Evolutionary conservation across 1,139 yeast genomes (phyloP).

Genomic region (Blastobotrys arbuscula): DNA sequence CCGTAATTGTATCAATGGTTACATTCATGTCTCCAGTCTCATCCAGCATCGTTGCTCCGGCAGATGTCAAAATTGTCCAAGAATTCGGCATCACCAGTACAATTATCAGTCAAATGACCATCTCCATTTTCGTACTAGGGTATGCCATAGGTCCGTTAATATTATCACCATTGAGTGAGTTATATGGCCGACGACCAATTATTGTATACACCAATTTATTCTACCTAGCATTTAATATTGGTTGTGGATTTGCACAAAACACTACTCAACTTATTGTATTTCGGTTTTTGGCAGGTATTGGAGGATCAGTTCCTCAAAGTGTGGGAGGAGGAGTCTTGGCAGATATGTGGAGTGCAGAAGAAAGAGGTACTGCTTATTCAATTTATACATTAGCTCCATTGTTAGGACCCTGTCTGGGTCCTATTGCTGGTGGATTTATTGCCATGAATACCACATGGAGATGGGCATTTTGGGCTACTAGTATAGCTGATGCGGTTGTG

Average conservation of each 20-base stretch:
- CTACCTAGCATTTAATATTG: constrained; percentile 69
- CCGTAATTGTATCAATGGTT: constrained; percentile 56
- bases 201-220: constrained; percentile 52
- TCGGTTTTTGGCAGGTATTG: constrained; percentile 83
- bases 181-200: constrained; percentile 80
- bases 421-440: constrained; percentile 84
- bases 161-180: constrained; percentile 89
- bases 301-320: constrained; percentile 76
- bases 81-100: constrained; percentile 56
- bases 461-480: constrained; percentile 79
- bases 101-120: constrained; percentile 75
- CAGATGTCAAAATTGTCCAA: constrained; percentile 54
- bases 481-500: constrained; percentile 84
- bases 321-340: constrained; percentile 89
- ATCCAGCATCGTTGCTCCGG: constrained; percentile 66
- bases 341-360: constrained; percentile 71
- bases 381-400: constrained; percentile 90
- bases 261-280: constrained; percentile 76
- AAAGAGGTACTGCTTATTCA: constrained; percentile 86
- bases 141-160: constrained; percentile 81
- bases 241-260: constrained; percentile 81
- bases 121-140: constrained; percentile 88
- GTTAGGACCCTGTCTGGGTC: constrained; percentile 89
- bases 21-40: constrained; percentile 90
- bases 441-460: constrained; percentile 60